Base-by-base conservation (phyloP, 768 basidiomycete genomes). In the Macrolepiota fuliginosa region DNA sequence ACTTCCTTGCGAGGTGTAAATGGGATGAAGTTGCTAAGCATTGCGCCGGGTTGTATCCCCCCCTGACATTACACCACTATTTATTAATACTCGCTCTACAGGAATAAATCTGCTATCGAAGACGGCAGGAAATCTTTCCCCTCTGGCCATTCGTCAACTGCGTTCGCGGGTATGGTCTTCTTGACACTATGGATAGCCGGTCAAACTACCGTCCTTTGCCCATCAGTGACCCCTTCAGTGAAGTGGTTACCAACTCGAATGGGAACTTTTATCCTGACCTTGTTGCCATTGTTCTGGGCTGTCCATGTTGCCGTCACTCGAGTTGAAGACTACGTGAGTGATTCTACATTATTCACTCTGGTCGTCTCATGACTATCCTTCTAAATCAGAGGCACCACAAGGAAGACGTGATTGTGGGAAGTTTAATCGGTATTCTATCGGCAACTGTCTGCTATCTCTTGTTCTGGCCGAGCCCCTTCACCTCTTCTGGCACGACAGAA, bases 101-200 rank as follows among this genome's bases (percentile, higher is more conserved):
- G 79, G 17, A 70, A 82, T 36, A 56, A 68, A 19, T 65, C 75
- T 4, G 60, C 69, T 11, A 67, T 88, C 27, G 50, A 76, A 13
- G 80, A 83, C 58, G 86, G 86, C 13, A 74, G 86, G 36, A 77
- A 79, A 58, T 89, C 87, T 0, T 90, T 90, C 67, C 88, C 87
- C 6, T 88, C 86, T 11, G 88, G 88, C 5, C 88, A 90, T 69
- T 86, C 87, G 1, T 86, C 87, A 1, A 82, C 83, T 11, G 87
- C 82, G 7, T 89, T 86, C 67, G 77, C 83, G 1, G 87, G 87
- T 32, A 88, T 89, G 84, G 76, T 81, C 24, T 85, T 87, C 65
- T 66, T 87, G 22, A 80, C 83, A 3, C 76, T 90, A 9, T 88
- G 82, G 74, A 71, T 88, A 13, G 87, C 87, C 29, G 83, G 84